These are phyloP conservation scores for Gaertneriomyces sp. DNA, from an alignment of 192 early-diverging fungal genomes.

Conservation along the genomic window DNA sequence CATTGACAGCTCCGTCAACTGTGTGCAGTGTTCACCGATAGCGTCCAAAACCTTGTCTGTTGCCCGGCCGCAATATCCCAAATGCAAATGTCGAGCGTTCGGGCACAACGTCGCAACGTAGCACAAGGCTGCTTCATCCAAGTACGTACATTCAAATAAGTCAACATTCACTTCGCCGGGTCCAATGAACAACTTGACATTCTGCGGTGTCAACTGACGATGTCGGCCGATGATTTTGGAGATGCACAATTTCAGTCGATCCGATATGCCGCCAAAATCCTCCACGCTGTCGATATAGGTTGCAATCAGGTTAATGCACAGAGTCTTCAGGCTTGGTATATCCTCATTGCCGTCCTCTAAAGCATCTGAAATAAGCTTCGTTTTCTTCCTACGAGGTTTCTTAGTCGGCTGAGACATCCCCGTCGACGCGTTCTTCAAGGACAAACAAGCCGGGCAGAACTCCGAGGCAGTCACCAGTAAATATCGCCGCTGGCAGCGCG, in stretches of 20 bases:
- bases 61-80: slow-evolving; percentile 74
- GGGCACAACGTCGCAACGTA: slow-evolving; percentile 65
- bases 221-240: slow-evolving; percentile 75
- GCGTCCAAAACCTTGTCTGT: slow-evolving; percentile 38
- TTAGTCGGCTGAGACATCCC: neutral
- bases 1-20: slow-evolving; percentile 56
- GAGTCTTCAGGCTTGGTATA: slow-evolving; percentile 25
- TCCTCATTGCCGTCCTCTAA: slow-evolving; percentile 12
- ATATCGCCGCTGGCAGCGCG: slow-evolving; percentile 24
- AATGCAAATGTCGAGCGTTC: slow-evolving; percentile 53
- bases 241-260: slow-evolving; percentile 63
- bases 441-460: slow-evolving; percentile 29
- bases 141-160: slow-evolving; percentile 76
- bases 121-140: slow-evolving; percentile 51
- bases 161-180: slow-evolving; percentile 51
- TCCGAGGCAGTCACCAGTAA: slow-evolving; percentile 7
- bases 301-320: slow-evolving; percentile 62
- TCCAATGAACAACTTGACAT: slow-evolving; percentile 68
- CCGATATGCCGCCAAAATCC: slow-evolving; percentile 77
- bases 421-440: slow-evolving; percentile 6
- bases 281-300: slow-evolving; percentile 77
- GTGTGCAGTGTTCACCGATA: slow-evolving; percentile 34
- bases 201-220: slow-evolving; percentile 61
- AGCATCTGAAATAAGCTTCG: slow-evolving; percentile 9
- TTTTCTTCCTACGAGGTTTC: slow-evolving; percentile 20